Evolutionary conservation across 306 rosid genomes (phyloP).

Genomic region (Sicyos baderoa): DNA sequence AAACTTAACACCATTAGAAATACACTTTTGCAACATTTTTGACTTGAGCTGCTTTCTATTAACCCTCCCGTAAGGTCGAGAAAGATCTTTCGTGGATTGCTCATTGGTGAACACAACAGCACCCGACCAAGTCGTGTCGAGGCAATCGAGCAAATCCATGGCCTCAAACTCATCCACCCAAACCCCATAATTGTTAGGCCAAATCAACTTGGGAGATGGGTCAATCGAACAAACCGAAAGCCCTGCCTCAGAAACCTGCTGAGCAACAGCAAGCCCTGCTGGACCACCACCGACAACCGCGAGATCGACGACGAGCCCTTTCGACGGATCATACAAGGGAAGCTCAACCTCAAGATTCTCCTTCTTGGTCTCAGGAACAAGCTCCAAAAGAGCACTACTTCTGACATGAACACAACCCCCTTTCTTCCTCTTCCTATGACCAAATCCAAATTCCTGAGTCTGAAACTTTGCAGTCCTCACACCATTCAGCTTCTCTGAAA

Average conservation of each 20-base stretch:
- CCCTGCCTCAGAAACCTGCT: conserved; percentile 95
- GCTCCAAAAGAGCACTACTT: conserved; percentile 69
- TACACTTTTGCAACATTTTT: conserved; percentile 83
- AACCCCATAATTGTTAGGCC: conserved; percentile 99
- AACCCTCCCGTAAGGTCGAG: conserved; percentile 93
- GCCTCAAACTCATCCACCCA: conserved; percentile 99
- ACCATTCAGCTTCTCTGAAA: conserved; percentile 53
- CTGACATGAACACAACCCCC: conserved; percentile 41
- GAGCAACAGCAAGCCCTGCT: conserved; percentile 94
- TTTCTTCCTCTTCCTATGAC: conserved; percentile 43
- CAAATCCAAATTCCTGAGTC: conserved; percentile 52
- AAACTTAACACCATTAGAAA: conserved; percentile 76
- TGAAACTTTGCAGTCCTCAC: conserved; percentile 38
- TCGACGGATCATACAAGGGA: conserved; percentile 70
- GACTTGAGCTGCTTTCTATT: conserved; percentile 84
- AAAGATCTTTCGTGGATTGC: conserved; percentile 49
- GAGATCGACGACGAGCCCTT: conserved; percentile 73
- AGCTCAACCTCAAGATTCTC: conserved; percentile 87
- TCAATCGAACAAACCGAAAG: conserved; percentile 84
- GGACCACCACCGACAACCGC: conserved; percentile 98
- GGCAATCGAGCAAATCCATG: conserved; percentile 92
- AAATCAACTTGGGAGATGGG: conserved; percentile 75
- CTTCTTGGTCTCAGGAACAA: conserved; percentile 86
- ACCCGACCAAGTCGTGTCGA: conserved; percentile 93
- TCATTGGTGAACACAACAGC: conserved; percentile 73